A percentile compares a stretch with the other conserved stretches of the same genome.
Evolutionary conservation across 108 stramenopile species (phyloP).

Genomic region (Fistulifera pelliculosa): DNA sequence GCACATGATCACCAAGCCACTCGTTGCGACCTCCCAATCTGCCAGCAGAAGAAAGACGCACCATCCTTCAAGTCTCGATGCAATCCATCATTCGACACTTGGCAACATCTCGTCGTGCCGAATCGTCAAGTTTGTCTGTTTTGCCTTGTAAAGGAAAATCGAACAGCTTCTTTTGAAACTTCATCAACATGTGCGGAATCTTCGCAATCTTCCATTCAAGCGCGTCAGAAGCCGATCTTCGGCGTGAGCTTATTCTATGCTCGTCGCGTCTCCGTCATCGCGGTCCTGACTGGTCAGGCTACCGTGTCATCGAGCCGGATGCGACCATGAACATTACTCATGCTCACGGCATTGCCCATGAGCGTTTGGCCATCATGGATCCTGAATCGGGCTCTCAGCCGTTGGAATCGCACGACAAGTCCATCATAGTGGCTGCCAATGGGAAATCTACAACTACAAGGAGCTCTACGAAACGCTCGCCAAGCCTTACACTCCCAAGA

Average conservation of each 20-base stretch:
- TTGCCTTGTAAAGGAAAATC: no score
- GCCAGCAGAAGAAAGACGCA: no score
- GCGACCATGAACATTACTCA: conserved; percentile 25
- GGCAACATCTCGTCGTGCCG: no score
- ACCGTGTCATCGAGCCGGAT: conserved; percentile 63
- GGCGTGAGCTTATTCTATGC: conserved; percentile 83
- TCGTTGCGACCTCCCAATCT: no score
- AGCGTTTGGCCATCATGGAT: conserved; percentile 97
- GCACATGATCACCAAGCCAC: no score
- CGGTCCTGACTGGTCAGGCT: conserved; percentile 98
- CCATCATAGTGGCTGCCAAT: conserved; percentile 91
- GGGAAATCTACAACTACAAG: conserved; percentile 99
- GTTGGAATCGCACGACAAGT: conserved; percentile 67
- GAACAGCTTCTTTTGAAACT: no score
- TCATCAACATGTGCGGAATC: conserved; percentile 88
- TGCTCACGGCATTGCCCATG: conserved; percentile 91
- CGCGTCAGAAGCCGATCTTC: conserved; percentile 74
- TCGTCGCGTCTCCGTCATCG: conserved; percentile 88
- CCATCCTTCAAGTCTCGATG: no score
- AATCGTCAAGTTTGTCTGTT: no score
- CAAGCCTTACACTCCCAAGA: conserved; percentile 69
- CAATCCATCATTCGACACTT: no score
- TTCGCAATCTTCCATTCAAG: conserved; percentile 93
- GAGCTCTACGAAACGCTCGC: conserved; percentile 73
- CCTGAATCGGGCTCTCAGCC: conserved; percentile 95